Evolutionary conservation across 805 yeast species (phyloP), one percentile per base, ranked within the genome.

Genomic region (Priceomyces carsonii): DNA sequence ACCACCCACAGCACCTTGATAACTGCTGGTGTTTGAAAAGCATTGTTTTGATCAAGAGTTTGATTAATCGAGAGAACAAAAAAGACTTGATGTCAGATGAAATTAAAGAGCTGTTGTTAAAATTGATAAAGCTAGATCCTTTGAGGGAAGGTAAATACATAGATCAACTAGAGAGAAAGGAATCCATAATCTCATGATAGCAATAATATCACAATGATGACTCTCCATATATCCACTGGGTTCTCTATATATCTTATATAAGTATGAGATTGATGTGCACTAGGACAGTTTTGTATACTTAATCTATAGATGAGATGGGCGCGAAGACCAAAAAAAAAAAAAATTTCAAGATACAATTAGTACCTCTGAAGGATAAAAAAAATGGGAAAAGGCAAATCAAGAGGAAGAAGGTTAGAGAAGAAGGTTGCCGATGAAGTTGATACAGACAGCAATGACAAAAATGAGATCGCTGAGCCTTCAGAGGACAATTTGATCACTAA

Each of bases 21-120:
- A 80, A 82, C 50, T 71, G 70, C 30, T 84, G 95, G 91, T 89
- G 96, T 50, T 58, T 86, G 41, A 83, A 85, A 48, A 66, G 76
- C 8, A 63, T 79, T 14, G 57, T 82, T 20, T 68, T 71, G 17
- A 61, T 79, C 25, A 68, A 74, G 50, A 53, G 50, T 38, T 55
- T 44, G 44, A 53, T 39, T 37, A 45, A 36, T 35, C 22, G 36
- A 32, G 25, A 50, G 26, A 27, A 31, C 1, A 36, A 29, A 8
- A 10, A 30, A 14, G 20, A 31, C 7, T 32, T 46, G 3, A 40
- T 59, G 9, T 48, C 53, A 1, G 52, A 56, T 1, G 73, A 67
- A 3, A 61, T 63, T n/a, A 42, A 53, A 26, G 40, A 43, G 6
- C 48, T 66, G 24, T 56, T 84, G 23, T 36, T 61, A 3, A 69